Percentiles rank a stretch among this genome's conserved stretches.
These are phyloP conservation scores for Agapanthus africanus DNA, from an alignment of 106 monocot genomes.

Conservation along the genomic window DNA sequence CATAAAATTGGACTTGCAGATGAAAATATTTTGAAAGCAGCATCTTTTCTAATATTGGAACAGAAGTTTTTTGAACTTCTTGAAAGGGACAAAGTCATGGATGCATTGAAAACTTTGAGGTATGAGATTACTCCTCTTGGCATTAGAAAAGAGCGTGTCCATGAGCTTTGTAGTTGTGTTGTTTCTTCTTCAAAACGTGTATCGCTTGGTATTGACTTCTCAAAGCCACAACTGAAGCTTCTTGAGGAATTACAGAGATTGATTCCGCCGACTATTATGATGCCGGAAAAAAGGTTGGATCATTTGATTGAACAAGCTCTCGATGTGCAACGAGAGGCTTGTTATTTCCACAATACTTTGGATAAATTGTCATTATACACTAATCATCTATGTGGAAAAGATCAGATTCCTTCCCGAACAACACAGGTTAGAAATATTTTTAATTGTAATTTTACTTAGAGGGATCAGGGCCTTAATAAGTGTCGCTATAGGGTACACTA, in stretches of 20 bases:
- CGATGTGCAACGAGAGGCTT: constrained; percentile 45
- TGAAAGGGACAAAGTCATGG: constrained; percentile 32
- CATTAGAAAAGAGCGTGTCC: constrained; percentile 46
- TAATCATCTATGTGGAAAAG: constrained; percentile 69
- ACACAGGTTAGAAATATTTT: constrained; percentile 35
- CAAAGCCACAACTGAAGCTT: constrained; percentile 18
- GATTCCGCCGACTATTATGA: constrained; percentile 22
- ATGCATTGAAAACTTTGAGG: constrained; percentile 54
- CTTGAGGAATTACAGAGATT: constrained; percentile 21
- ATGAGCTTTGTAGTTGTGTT: constrained; percentile 45
- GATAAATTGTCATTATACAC: constrained; percentile 51
- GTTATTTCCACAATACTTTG: constrained; percentile 64
- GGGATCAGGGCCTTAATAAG: no score
- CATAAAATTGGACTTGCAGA: constrained; percentile 37
- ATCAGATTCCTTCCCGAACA: constrained; percentile 53
- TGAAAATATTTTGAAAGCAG: constrained; percentile 31
- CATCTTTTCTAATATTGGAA: constrained; percentile 56
- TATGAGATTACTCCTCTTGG: constrained; percentile 58
- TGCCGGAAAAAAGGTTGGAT: constrained; percentile 22
- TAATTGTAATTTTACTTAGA: not conserved
- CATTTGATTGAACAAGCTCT: constrained; percentile 32
- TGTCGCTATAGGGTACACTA: no score
- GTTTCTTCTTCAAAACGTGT: constrained; percentile 29
- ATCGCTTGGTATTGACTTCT: constrained; percentile 24
- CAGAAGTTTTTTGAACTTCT: constrained; percentile 70